A percentile compares a stretch with the other conserved stretches of the same genome.
Conservation (phyloP, 1,284 basidiomycete species). For the Rhodotorula sp. region DNA sequence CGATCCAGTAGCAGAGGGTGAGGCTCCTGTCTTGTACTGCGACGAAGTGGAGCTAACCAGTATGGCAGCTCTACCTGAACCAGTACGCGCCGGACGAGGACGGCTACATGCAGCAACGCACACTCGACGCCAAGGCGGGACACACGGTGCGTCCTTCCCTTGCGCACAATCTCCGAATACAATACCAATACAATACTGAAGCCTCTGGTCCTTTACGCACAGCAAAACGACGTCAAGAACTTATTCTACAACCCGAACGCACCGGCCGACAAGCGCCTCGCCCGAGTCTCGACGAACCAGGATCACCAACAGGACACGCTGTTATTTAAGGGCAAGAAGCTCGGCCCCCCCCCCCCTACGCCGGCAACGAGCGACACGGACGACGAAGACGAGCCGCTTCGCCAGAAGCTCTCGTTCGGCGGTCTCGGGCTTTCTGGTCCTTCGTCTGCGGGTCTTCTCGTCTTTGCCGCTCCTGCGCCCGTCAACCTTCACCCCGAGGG, state of each 20-base stretch:
- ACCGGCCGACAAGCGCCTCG: not conserved
- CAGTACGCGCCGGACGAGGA: not conserved
- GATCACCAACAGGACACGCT: constrained; percentile 1
- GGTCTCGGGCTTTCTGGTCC: no score
- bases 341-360: not conserved
- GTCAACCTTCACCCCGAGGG: not conserved
- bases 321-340: not conserved
- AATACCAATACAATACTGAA: not conserved
- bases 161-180: no score
- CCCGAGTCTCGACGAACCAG: not conserved
- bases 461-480: not conserved
- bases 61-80: not conserved
- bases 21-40: no score
- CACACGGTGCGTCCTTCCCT: not conserved
- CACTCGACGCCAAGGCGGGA: not conserved
- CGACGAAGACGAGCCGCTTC: no score
- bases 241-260: not conserved
- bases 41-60: no score
- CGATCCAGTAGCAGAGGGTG: not conserved
- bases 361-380: not conserved
- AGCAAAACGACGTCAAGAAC: constrained; percentile 3
- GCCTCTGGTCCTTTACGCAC: no score
- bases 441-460: no score
- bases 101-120: not conserved
- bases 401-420: no score